phyloP scores from a whole-genome alignment of 306 rosid genomes.

The Quercus berberidifolia region DNA sequence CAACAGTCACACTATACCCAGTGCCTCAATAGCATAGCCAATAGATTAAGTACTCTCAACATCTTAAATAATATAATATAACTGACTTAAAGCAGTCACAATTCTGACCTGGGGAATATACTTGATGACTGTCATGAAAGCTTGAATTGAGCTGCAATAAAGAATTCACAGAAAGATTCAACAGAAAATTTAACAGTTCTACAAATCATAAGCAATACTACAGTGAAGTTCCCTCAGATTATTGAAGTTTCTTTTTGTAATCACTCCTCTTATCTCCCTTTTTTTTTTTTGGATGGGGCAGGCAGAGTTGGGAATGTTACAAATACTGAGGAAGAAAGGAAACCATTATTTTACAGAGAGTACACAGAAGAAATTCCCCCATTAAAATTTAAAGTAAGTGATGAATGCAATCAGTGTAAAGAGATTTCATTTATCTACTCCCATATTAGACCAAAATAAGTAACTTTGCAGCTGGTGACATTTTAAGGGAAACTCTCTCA shows the following conservation, averaged over 20 bases:
- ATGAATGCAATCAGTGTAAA: background rate
- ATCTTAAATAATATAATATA: background rate
- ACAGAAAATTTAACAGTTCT: background rate
- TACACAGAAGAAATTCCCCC: no score
- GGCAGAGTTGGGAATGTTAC: no score
- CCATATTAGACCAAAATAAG: background rate
- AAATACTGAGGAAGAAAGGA: no score
- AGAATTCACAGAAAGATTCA: constrained; percentile 12
- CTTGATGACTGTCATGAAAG: constrained; percentile 53
- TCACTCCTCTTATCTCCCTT: no score
- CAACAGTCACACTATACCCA: background rate
- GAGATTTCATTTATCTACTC: background rate
- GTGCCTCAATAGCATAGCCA: background rate
- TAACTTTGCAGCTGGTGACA: background rate
- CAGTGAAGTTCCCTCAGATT: background rate
- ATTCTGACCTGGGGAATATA: constrained; percentile 74
- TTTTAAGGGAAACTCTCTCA: no score
- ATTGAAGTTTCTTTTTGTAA: background rate
- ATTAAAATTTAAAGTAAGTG: no score
- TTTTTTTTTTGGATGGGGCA: no score
- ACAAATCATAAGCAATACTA: background rate
- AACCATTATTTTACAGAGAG: no score
- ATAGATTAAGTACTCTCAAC: background rate
- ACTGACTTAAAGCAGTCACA: background rate
- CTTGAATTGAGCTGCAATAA: constrained; percentile 71